Conservation (phyloP, 306 rosid species). For the Cicer cuneatum region DNA sequence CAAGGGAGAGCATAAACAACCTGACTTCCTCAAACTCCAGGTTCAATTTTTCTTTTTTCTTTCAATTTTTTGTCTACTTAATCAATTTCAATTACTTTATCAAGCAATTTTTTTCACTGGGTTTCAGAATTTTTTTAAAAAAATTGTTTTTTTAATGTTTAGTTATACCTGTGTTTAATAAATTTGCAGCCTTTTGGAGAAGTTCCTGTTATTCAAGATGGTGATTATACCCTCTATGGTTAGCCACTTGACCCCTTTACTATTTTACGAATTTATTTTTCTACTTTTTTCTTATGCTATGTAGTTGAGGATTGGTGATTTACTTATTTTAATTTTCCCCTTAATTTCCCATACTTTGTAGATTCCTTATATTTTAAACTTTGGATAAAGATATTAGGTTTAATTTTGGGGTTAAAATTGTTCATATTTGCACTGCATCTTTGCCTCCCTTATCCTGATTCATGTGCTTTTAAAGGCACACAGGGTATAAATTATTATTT, state of each 20-base stretch:
- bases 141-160: background rate
- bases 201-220: conserved; percentile 61
- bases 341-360: background rate
- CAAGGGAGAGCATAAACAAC: conserved; percentile 54
- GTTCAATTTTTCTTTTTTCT: conserved; percentile 40
- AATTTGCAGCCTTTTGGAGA: conserved; percentile 59
- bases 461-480: background rate
- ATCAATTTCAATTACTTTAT: background rate
- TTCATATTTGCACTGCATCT: background rate
- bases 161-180: background rate
- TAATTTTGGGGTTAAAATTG: background rate
- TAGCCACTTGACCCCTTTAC: conserved; percentile 1
- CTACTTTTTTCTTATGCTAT: background rate
- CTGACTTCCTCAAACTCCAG: conserved; percentile 62
- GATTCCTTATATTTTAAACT: conserved; percentile 15
- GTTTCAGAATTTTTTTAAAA: no score
- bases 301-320: background rate
- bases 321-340: background rate
- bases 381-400: background rate
- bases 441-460: background rate
- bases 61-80: no score
- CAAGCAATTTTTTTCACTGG: background rate
- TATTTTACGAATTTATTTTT: background rate
- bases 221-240: conserved; percentile 62
- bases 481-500: background rate